Conservation (phyloP, 2,329 filamentous ascomycete genomes). For the Penicillium sumatraense region DNA sequence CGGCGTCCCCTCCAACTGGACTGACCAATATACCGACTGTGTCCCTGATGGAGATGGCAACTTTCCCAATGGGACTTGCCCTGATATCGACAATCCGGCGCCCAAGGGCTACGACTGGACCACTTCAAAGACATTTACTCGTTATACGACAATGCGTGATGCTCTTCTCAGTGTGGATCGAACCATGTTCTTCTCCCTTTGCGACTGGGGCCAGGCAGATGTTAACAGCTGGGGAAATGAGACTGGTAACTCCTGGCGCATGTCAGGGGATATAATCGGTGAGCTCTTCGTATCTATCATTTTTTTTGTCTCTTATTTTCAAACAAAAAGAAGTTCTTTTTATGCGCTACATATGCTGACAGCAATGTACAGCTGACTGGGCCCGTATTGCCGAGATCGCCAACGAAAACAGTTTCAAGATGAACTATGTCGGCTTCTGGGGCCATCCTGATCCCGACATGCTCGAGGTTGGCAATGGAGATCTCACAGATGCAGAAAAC, state of each 20-base stretch:
- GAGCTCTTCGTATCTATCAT: background rate
- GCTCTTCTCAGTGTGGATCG: constrained; percentile 51
- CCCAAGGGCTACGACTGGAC: constrained; percentile 57
- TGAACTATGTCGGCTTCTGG: constrained; percentile 54
- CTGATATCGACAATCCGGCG: constrained; percentile 39
- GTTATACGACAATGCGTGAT: constrained; percentile 59
- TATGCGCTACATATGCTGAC: background rate
- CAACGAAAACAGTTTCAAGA: constrained; percentile 55
- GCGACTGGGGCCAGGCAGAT: constrained; percentile 58
- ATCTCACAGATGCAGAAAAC: constrained; percentile 52
- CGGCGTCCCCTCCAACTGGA: constrained; percentile 44
- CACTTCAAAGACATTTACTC: constrained; percentile 51
- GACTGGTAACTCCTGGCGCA: constrained; percentile 54
- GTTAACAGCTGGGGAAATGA: constrained; percentile 57
- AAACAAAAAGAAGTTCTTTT: background rate
- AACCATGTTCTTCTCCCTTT: constrained; percentile 58
- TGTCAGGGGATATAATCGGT: constrained; percentile 40
- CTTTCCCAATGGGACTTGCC: constrained; percentile 49
- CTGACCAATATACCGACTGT: constrained; percentile 46
- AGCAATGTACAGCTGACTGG: constrained; percentile 29
- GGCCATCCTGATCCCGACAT: constrained; percentile 58
- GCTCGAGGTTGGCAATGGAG: constrained; percentile 56
- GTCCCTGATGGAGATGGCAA: constrained; percentile 44
- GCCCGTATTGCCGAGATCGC: constrained; percentile 46
- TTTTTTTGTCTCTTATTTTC: background rate